Conservation (phyloP, 1,139 yeast species). For the Yamadazyma oceani region DNA sequence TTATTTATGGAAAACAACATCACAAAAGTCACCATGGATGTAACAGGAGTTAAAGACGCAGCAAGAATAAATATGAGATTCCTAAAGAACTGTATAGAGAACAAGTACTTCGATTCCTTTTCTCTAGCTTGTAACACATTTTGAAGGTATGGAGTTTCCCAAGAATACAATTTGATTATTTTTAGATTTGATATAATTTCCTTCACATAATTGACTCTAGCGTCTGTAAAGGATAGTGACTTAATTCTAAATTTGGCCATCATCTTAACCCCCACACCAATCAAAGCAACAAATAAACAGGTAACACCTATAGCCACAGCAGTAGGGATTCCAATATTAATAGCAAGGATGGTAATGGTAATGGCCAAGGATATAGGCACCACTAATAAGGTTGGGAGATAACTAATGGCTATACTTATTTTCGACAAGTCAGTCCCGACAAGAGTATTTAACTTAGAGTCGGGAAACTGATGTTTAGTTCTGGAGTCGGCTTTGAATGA, state of each 20-base stretch:
- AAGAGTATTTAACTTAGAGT: slow-evolving; percentile 64
- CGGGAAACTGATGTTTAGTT: slow-evolving; percentile 58
- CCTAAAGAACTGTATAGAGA: slow-evolving; percentile 51
- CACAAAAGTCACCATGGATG: slow-evolving; percentile 74
- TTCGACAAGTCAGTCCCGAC: slow-evolving; percentile 40
- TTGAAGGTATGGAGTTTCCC: slow-evolving; percentile 67
- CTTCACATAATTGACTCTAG: slow-evolving; percentile 33
- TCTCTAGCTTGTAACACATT: slow-evolving; percentile 46
- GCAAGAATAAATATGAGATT: slow-evolving; percentile 60
- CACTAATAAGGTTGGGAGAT: too few relatives aligned
- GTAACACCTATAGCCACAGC: too few relatives aligned
- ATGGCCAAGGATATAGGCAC: slow-evolving; percentile 29
- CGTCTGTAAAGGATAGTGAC: slow-evolving; percentile 33
- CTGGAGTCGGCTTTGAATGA: slow-evolving; percentile 59
- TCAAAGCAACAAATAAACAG: slow-evolving; percentile 23
- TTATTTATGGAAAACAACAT: slow-evolving; percentile 59
- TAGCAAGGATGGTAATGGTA: slow-evolving; percentile 30
- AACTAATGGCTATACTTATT: slow-evolving; percentile 34
- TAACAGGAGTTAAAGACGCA: slow-evolving; percentile 59
- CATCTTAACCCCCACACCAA: slow-evolving; percentile 23
- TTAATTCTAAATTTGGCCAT: slow-evolving; percentile 26
- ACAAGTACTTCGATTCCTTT: slow-evolving; percentile 49
- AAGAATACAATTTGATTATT: slow-evolving; percentile 47
- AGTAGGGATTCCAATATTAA: slow-evolving; percentile 36
- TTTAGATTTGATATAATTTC: slow-evolving; percentile 38